Evolutionary conservation across 2,329 filamentous ascomycete species (phyloP), one percentile per base, ranked within the genome.

Genomic region (Penicillium oxalicum): DNA sequence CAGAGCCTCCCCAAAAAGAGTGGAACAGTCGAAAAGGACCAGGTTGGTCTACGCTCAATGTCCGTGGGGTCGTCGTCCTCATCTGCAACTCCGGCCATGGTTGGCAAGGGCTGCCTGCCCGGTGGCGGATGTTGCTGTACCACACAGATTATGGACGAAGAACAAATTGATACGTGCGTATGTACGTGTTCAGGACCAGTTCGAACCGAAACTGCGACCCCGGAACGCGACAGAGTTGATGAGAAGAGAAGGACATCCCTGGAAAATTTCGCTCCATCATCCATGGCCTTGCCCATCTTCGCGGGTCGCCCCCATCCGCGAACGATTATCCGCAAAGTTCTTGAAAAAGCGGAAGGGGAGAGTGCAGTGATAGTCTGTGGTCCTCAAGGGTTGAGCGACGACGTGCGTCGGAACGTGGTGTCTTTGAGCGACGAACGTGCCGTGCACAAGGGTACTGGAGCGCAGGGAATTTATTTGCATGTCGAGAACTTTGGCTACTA

Each of bases 401-500:
- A 78, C 52, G 77, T 81, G 4, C 73, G 81, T 48, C 74, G 71
- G 11, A 74, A 70, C 47, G 79, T 80, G 0, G 79, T 79, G 3
- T 70, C 61, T 7, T 56, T 85, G 37, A 82, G 79, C 54, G 81
- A 86, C 61, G 82, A 86, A 64, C 71, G 82, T 28, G 82, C 80
- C 3, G 80, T 85, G 38, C 81, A 84, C 56, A 85, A 85, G 62
- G 82, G 82, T 2, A 84, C 79, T 0, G 81, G 81, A 0, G 82
- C 82, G 11, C 81, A 84, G 61, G 82, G 82, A 0, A 77, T 84
- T 27, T 82, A 77, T 61, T 61, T 83, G 29, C 79, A 82, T 65
- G 75, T 75, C 0, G 81, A 84, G 63, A 74, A 71, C 13, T 83
- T 82, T 66, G 76, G 73, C 3, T 81, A 56, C 51, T 65, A 48